These are phyloP conservation scores for Diaporthe sp. DNA, from an alignment of 2,329 filamentous ascomycete genomes.

Conservation along the genomic window DNA sequence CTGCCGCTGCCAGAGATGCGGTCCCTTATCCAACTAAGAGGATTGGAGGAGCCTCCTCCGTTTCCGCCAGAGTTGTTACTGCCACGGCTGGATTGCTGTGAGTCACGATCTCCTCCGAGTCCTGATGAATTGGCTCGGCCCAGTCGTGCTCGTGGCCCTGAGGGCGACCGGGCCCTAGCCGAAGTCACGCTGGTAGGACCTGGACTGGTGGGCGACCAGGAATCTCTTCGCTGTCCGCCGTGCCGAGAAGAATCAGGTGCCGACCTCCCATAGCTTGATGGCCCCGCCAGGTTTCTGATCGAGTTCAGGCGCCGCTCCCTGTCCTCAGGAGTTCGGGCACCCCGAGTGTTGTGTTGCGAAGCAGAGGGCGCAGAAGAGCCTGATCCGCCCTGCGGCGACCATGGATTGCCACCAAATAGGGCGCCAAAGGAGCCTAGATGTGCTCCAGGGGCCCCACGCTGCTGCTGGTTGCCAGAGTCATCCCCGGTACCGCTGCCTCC, in stretches of 20 bases:
- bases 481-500: constrained; percentile 12
- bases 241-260: constrained; percentile 3
- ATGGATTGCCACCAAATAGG: background rate
- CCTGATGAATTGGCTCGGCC: constrained; percentile 31
- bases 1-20: constrained; percentile 37
- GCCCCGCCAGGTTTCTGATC: constrained; percentile 42
- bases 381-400: background rate
- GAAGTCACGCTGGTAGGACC: constrained; percentile 28
- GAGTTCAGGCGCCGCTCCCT: constrained; percentile 42
- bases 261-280: constrained; percentile 27
- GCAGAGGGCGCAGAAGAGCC: constrained; percentile 4
- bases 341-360: constrained; percentile 29
- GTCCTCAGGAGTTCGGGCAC: constrained; percentile 39
- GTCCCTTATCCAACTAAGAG: constrained; percentile 45
- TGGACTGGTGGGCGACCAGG: constrained; percentile 38
- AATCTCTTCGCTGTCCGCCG: constrained; percentile 35
- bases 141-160: constrained; percentile 7
- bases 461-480: constrained; percentile 3
- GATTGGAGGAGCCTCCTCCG: constrained; percentile 34
- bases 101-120: constrained; percentile 2
- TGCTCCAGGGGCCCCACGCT: background rate
- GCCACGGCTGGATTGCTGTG: constrained; percentile 22
- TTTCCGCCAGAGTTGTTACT: constrained; percentile 24
- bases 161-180: constrained; percentile 36
- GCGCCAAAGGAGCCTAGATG: constrained; percentile 15